Conservation (phyloP, 2,329 filamentous ascomycete species). For the Massarina eburnea region DNA sequence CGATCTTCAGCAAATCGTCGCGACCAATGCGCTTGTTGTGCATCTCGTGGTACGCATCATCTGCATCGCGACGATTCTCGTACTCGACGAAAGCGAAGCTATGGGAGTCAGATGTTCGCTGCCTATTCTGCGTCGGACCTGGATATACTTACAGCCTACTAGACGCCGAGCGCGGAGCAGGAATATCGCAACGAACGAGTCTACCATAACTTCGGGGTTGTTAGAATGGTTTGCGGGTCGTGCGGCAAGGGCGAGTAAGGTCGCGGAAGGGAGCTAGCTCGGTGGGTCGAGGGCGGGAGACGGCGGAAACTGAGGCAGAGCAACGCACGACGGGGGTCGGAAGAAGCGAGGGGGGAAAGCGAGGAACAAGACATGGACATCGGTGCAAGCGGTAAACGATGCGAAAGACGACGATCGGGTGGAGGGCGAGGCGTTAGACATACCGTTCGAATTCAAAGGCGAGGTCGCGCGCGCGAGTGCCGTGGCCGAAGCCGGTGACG, state of each 20-base stretch:
- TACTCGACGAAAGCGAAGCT: conserved; percentile 99
- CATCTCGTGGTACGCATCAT: conserved; percentile 99
- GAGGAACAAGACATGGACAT: conserved; percentile 13
- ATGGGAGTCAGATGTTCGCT: conserved; percentile 19
- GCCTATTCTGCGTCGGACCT: conserved; percentile 4
- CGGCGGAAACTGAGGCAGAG: conserved; percentile 27
- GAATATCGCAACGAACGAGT: conserved; percentile 97
- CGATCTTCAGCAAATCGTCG: conserved; percentile 95
- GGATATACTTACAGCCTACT: conserved; percentile 86
- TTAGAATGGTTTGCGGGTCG: conserved; percentile 40
- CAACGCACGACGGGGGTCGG: conserved; percentile 14
- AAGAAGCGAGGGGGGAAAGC: conserved; percentile 16
- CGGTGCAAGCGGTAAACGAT: conserved; percentile 22
- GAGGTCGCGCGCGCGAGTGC: conserved; percentile 97
- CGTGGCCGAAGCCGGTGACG: conserved; percentile 98
- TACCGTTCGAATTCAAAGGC: conserved; percentile 99
- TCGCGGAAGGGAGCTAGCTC: conserved; percentile 36
- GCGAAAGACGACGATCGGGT: conserved; percentile 33
- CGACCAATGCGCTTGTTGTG: conserved; percentile 98
- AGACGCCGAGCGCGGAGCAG: conserved; percentile 87
- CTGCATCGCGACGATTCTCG: conserved; percentile 95
- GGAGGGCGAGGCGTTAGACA: conserved; percentile 59
- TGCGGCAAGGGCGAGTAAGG: conserved; percentile 24
- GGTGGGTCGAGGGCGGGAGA: conserved; percentile 42
- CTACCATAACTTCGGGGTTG: conserved; percentile 80